Evolutionary conservation across 2,329 filamentous ascomycete species (phyloP).

Genomic region (Periconia sp.): DNA sequence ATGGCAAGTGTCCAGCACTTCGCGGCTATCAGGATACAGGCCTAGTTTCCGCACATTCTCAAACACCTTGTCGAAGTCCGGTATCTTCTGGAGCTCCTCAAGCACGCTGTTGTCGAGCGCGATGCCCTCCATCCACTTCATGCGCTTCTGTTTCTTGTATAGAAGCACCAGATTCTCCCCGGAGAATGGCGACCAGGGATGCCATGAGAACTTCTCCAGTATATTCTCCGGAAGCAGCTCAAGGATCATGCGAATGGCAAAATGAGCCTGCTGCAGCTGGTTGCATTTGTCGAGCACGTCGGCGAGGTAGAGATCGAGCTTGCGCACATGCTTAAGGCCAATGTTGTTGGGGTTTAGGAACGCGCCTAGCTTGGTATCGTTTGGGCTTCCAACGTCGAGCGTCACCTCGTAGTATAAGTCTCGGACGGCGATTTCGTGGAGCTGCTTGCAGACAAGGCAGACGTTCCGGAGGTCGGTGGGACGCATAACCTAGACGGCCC

Average conservation of each 20-base stretch:
- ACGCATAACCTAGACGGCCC: constrained; percentile 45
- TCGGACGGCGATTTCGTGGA: constrained; percentile 54
- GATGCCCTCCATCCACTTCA: constrained; percentile 58
- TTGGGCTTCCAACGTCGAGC: constrained; percentile 53
- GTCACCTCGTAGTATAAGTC: constrained; percentile 54
- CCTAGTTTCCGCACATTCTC: constrained; percentile 52
- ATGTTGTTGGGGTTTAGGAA: constrained; percentile 56
- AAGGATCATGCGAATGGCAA: constrained; percentile 56
- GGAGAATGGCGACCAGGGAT: constrained; percentile 56
- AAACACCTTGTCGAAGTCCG: constrained; percentile 49
- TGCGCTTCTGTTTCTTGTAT: constrained; percentile 55
- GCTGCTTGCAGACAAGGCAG: constrained; percentile 54
- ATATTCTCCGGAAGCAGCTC: constrained; percentile 57
- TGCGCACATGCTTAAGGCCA: constrained; percentile 54
- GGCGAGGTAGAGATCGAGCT: constrained; percentile 55
- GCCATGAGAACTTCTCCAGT: constrained; percentile 58
- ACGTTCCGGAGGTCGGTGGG: constrained; percentile 56
- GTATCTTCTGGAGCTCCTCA: constrained; percentile 50
- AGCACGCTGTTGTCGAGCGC: constrained; percentile 51
- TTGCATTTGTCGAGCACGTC: constrained; percentile 52
- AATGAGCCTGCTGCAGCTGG: constrained; percentile 53
- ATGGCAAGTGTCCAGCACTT: constrained; percentile 52
- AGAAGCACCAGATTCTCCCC: constrained; percentile 55
- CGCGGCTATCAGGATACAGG: constrained; percentile 54
- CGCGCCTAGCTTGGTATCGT: constrained; percentile 51